Evolutionary conservation across 2,329 filamentous ascomycete species (phyloP).

Genomic region (Coniochaeta sp.): DNA sequence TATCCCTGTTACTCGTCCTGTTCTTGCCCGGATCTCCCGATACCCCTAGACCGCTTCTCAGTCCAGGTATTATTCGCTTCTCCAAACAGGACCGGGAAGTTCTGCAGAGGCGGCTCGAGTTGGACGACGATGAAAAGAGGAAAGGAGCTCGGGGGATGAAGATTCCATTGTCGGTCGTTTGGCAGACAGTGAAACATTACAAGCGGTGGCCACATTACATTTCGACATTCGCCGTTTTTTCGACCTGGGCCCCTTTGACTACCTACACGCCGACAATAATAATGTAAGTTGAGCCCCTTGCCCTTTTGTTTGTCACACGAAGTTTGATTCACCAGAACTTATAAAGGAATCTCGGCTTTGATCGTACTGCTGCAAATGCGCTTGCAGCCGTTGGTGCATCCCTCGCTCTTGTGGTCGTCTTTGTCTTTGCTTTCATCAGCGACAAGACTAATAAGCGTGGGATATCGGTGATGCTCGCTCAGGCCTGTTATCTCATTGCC

Average conservation of each 20-base stretch:
- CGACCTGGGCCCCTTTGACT: constrained; percentile 43
- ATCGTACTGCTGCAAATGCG: constrained; percentile 36
- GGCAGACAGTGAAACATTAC: constrained; percentile 34
- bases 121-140: constrained; percentile 19
- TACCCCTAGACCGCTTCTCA: constrained; percentile 28
- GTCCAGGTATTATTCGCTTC: constrained; percentile 29
- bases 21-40: constrained; percentile 35
- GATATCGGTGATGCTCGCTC: constrained; percentile 32
- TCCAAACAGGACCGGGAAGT: constrained; percentile 21
- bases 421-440: constrained; percentile 40
- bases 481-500: constrained; percentile 34
- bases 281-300: constrained; percentile 16
- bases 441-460: constrained; percentile 37
- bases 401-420: constrained; percentile 37
- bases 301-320: no score
- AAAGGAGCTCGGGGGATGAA: constrained; percentile 24
- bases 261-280: constrained; percentile 42
- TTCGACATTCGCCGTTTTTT: constrained; percentile 41
- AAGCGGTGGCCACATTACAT: constrained; percentile 40
- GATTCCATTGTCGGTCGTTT: constrained; percentile 30
- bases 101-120: constrained; percentile 25
- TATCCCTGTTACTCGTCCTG: constrained; percentile 29
- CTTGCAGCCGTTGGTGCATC: constrained; percentile 34
- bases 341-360: constrained; percentile 25
- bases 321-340: background rate